A percentile compares a stretch with the other conserved stretches of the same genome.
These are phyloP conservation scores for Dryadomyces quercus-mongolicae DNA, from an alignment of 2,329 filamentous ascomycete species.

Conservation along the genomic window DNA sequence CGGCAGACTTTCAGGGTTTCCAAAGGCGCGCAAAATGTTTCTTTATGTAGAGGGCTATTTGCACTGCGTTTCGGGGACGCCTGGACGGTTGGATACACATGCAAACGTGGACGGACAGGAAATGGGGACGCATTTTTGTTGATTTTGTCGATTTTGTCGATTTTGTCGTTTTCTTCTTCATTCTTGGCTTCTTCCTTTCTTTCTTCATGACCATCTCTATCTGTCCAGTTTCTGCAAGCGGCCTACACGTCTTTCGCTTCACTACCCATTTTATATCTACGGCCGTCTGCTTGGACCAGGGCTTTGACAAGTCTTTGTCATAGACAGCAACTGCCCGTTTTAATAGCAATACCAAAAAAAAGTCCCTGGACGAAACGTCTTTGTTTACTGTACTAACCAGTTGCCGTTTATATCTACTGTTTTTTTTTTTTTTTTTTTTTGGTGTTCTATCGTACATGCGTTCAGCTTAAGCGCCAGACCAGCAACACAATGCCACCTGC, in stretches of 20 bases:
- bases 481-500: slow-evolving; percentile 6
- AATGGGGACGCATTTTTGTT: not conserved
- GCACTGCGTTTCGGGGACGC: not conserved
- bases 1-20: not conserved
- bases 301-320: not conserved
- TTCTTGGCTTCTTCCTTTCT: not conserved
- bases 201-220: not conserved
- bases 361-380: not conserved
- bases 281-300: not conserved
- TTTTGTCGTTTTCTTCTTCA: not conserved
- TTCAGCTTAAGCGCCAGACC: slow-evolving; percentile 15
- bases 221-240: not conserved
- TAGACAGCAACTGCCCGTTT: not conserved
- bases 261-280: not conserved
- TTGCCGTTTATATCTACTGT: too few species aligned
- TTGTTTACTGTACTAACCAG: not conserved
- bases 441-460: not conserved
- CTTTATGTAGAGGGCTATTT: not conserved
- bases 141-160: too few species aligned
- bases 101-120: not conserved
- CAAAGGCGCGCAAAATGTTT: not conserved
- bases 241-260: not conserved
- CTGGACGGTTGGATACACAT: not conserved
- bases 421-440: too few species aligned
- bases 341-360: not conserved